Evolutionary conservation across 2,329 filamentous ascomycete genomes (phyloP).

Genomic region (Xylariaceae sp.): DNA sequence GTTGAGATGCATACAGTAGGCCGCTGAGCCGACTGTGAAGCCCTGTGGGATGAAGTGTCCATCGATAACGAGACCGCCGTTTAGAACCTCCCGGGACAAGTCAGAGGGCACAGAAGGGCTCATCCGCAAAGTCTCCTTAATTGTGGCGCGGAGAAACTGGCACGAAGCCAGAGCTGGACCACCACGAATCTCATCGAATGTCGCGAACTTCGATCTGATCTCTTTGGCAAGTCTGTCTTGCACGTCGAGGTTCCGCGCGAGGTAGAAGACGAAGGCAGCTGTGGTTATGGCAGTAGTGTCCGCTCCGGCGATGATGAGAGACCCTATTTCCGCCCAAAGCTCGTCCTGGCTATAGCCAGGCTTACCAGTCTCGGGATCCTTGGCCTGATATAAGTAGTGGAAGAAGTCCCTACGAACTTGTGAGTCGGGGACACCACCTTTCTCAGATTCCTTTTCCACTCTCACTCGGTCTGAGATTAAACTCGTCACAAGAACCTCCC

Average conservation of each 20-base stretch:
- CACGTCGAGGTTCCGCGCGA: slow-evolving; percentile 46
- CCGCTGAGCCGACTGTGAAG: slow-evolving; percentile 59
- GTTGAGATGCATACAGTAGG: slow-evolving; percentile 68
- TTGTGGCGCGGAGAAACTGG: slow-evolving; percentile 57
- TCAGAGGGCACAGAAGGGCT: slow-evolving; percentile 58
- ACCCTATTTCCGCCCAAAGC: slow-evolving; percentile 66
- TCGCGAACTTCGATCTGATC: slow-evolving; percentile 45
- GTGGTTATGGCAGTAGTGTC: slow-evolving; percentile 69
- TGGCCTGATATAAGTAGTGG: slow-evolving; percentile 67
- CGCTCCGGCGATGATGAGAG: slow-evolving; percentile 67
- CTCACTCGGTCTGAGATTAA: slow-evolving; percentile 65
- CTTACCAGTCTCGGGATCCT: slow-evolving; percentile 65
- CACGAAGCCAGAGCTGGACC: slow-evolving; percentile 46
- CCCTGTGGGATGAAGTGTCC: slow-evolving; percentile 52
- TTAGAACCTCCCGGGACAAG: slow-evolving; percentile 54
- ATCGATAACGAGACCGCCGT: slow-evolving; percentile 52
- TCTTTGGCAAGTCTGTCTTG: slow-evolving; percentile 46
- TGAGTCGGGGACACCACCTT: neutral
- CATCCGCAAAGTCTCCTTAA: slow-evolving; percentile 64
- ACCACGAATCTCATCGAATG: slow-evolving; percentile 51
- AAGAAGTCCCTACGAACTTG: slow-evolving; percentile 66
- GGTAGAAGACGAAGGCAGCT: slow-evolving; percentile 60
- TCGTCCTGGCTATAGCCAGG: slow-evolving; percentile 58
- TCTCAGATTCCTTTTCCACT: slow-evolving; percentile 57
- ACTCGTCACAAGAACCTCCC: slow-evolving; percentile 66